Conservation (phyloP, 2,329 filamentous ascomycete species). For the Microsporum ferrugineum region DNA sequence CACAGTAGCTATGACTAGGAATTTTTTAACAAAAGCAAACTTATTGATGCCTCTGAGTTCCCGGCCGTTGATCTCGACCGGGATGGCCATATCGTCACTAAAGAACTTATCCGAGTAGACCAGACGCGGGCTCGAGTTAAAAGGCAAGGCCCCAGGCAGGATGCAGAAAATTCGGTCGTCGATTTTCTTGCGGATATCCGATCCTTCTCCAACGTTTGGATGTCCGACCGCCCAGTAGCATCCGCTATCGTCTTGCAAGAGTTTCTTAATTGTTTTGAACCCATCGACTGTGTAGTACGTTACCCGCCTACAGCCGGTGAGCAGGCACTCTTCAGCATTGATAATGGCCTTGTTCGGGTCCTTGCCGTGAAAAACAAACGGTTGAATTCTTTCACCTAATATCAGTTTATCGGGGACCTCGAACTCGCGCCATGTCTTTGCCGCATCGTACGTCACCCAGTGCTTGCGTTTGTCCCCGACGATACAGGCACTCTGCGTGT, state of each 20-base stretch:
- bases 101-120: slow-evolving; percentile 79
- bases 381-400: slow-evolving; percentile 35
- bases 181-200: slow-evolving; percentile 53
- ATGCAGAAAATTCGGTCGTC: slow-evolving; percentile 69
- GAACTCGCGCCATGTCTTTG: slow-evolving; percentile 70
- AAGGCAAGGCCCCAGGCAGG: not conserved
- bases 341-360: slow-evolving; percentile 81
- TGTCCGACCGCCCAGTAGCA: slow-evolving; percentile 83
- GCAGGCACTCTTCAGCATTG: slow-evolving; percentile 54
- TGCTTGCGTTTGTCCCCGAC: slow-evolving; percentile 59
- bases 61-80: slow-evolving; percentile 63
- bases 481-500: slow-evolving; percentile 68
- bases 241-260: slow-evolving; percentile 58
- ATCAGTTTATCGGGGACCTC: slow-evolving; percentile 34
- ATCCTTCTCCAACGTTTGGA: slow-evolving; percentile 47
- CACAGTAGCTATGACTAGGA: slow-evolving; percentile 69
- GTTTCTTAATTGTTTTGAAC: slow-evolving; percentile 56
- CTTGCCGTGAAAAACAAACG: slow-evolving; percentile 67
- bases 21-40: slow-evolving; percentile 74
- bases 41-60: slow-evolving; percentile 70
- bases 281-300: slow-evolving; percentile 71
- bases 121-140: slow-evolving; percentile 57
- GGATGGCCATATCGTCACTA: slow-evolving; percentile 43
- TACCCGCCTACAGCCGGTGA: slow-evolving; percentile 51
- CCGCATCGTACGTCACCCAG: slow-evolving; percentile 73